A percentile compares a stretch with the other conserved stretches of the same genome.
phyloP scores from a whole-genome alignment of 1,139 yeast species.

The Geotrichum restrictum region DNA sequence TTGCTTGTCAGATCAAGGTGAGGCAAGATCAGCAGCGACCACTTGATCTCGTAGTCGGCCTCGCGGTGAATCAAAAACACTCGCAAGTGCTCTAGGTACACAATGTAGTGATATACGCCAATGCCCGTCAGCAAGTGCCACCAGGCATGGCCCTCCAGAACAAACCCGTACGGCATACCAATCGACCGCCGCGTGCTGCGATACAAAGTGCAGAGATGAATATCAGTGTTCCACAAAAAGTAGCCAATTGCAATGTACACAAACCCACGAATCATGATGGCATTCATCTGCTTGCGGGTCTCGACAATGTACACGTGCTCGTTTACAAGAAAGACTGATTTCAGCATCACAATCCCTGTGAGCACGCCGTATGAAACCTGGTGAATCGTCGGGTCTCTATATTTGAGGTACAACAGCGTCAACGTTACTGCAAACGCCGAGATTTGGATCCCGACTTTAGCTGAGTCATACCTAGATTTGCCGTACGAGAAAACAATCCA shows the following conservation, averaged over 20 bases:
- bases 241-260: constrained; percentile 69
- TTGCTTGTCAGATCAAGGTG: constrained; percentile 28
- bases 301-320: constrained; percentile 48
- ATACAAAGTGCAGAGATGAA: constrained; percentile 68
- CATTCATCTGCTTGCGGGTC: constrained; percentile 49
- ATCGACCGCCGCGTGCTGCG: constrained; percentile 57
- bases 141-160: constrained; percentile 95
- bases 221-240: constrained; percentile 79
- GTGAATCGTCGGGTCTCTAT: constrained; percentile 81
- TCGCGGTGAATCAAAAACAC: constrained; percentile 52
- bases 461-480: constrained; percentile 41
- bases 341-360: constrained; percentile 57
- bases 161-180: constrained; percentile 86
- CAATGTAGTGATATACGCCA: constrained; percentile 68
- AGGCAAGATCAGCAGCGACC: constrained; percentile 52
- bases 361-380: constrained; percentile 70
- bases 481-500: constrained; percentile 82
- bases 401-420: constrained; percentile 61
- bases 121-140: constrained; percentile 89
- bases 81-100: constrained; percentile 63
- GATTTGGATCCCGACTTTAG: constrained; percentile 34
- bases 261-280: constrained; percentile 58
- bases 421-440: constrained; percentile 49
- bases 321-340: constrained; percentile 51
- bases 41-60: constrained; percentile 49